Percentiles rank a stretch among this genome's conserved stretches.
Evolutionary conservation across 75 land plant genomes (phyloP).

Genomic region (Cunninghamia lanceolata): DNA sequence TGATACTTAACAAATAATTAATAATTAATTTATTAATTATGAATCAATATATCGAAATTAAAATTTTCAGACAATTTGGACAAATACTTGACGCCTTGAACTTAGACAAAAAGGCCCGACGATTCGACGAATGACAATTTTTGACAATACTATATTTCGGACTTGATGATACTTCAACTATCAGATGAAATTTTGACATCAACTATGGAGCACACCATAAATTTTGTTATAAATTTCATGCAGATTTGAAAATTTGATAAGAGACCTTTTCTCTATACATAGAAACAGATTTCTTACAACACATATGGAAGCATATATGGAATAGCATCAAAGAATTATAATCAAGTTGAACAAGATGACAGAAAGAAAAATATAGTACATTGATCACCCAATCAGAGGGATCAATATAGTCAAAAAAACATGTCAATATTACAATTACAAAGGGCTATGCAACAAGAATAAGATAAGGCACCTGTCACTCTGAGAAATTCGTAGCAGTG

Average conservation of each 20-base stretch:
- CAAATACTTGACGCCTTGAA: too few species aligned
- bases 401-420: background rate
- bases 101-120: too few species aligned
- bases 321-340: background rate
- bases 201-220: background rate
- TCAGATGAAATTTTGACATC: too few species aligned
- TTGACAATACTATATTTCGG: too few species aligned
- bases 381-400: background rate
- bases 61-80: too few species aligned
- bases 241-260: background rate
- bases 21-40: too few species aligned
- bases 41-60: too few species aligned
- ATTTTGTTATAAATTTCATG: background rate
- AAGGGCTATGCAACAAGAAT: slow-evolving; percentile 2
- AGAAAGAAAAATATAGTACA: background rate
- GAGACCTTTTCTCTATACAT: background rate
- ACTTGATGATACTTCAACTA: too few species aligned
- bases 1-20: too few species aligned
- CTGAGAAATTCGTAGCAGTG: slow-evolving; percentile 40
- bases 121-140: too few species aligned
- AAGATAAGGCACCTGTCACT: slow-evolving; percentile 19
- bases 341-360: background rate
- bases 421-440: background rate
- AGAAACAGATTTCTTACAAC: background rate
- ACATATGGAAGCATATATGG: background rate